Conservation (phyloP, 495 filamentous ascomycete species). For the Xylaria nigripes region DNA sequence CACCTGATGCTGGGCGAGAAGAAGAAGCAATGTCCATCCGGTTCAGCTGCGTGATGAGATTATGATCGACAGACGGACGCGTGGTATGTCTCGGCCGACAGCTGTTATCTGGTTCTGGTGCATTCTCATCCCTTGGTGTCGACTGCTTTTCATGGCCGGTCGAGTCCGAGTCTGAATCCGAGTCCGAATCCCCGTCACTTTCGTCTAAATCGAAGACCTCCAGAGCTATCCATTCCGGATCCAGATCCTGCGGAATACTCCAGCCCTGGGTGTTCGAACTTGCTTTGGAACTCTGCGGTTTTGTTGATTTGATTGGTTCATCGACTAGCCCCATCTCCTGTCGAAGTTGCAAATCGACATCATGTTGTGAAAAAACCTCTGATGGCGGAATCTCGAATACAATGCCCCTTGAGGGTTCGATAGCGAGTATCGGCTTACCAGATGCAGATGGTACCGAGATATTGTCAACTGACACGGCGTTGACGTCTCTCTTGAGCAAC, state of each 20-base stretch:
- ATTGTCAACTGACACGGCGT: conserved; percentile 60
- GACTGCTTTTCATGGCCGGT: conserved; percentile 28
- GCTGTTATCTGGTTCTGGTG: conserved; percentile 3
- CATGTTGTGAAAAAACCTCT: conserved; percentile 42
- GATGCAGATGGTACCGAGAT: not conserved
- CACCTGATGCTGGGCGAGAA: conserved; percentile 14
- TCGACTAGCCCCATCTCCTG: conserved; percentile 31
- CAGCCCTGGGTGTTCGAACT: conserved; percentile 31
- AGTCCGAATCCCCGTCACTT: conserved; percentile 23
- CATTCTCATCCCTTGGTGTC: conserved; percentile 21
- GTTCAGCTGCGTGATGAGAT: conserved; percentile 33
- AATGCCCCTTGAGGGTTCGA: conserved; percentile 12
- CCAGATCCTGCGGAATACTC: conserved; percentile 68
- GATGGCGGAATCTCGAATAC: conserved; percentile 6
- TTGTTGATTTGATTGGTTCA: not conserved
- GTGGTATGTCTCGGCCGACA: conserved; percentile 10
- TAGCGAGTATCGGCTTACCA: not conserved
- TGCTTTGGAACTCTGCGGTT: not conserved
- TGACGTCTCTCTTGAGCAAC: conserved; percentile 74
- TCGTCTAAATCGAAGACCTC: conserved; percentile 71
- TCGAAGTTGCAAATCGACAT: conserved; percentile 60
- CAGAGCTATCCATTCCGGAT: conserved; percentile 93
- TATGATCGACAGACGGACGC: conserved; percentile 30
- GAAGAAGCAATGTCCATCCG: conserved; percentile 31
- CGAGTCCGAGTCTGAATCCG: conserved; percentile 5